Evolutionary conservation across 2,329 filamentous ascomycete genomes (phyloP).

Genomic region (Scedosporium dehoogii): DNA sequence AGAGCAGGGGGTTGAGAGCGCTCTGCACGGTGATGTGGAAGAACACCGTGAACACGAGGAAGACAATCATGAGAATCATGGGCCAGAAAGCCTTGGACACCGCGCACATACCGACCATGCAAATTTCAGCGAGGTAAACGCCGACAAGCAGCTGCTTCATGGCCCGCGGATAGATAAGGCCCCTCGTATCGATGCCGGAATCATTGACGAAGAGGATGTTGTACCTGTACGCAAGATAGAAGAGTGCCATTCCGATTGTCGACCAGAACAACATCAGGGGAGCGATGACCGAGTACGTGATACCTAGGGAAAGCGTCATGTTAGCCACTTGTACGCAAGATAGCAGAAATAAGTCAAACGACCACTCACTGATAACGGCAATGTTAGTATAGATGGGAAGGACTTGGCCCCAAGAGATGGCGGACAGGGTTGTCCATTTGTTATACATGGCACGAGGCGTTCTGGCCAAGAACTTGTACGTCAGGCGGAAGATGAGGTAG

Average conservation of each 20-base stretch:
- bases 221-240: conserved; percentile 81
- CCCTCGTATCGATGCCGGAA: conserved; percentile 74
- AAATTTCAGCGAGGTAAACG: conserved; percentile 70
- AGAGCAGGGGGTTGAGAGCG: conserved; percentile 61
- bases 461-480: conserved; percentile 62
- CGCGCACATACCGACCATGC: conserved; percentile 71
- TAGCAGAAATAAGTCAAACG: no score
- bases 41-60: conserved; percentile 65
- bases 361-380: conserved; percentile 51
- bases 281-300: conserved; percentile 76
- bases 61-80: conserved; percentile 63
- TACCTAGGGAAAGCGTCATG: conserved; percentile 25
- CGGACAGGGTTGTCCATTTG: conserved; percentile 59
- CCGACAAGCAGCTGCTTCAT: conserved; percentile 79
- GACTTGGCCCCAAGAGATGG: conserved; percentile 67
- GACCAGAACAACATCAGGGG: conserved; percentile 76
- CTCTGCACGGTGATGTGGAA: conserved; percentile 65
- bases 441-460: conserved; percentile 72
- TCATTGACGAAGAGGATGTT: conserved; percentile 77
- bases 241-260: conserved; percentile 62
- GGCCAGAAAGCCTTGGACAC: conserved; percentile 59
- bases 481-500: conserved; percentile 55
- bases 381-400: conserved; percentile 68
- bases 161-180: conserved; percentile 77
- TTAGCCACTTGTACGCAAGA: conserved; percentile 11